Percentiles rank a stretch among this genome's conserved stretches.
These are phyloP conservation scores for Epithele typhae DNA, from an alignment of 768 basidiomycete genomes.

Conservation along the genomic window DNA sequence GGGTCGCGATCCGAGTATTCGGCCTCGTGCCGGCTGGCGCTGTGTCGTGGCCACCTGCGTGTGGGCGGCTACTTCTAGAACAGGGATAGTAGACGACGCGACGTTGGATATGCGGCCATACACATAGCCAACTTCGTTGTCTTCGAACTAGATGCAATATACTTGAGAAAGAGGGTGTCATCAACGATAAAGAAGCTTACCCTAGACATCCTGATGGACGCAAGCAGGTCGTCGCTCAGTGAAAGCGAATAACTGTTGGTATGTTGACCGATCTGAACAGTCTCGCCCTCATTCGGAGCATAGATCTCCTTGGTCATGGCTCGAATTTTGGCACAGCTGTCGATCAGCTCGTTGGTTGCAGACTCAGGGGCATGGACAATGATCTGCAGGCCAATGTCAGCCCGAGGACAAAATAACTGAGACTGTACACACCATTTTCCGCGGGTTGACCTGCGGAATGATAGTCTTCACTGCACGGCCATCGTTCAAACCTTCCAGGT, in stretches of 20 bases:
- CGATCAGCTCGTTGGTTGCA: conserved; percentile 69
- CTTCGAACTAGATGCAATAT: conserved; percentile 69
- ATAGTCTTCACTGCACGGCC: conserved; percentile 97
- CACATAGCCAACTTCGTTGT: conserved; percentile 94
- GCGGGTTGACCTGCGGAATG: conserved; percentile 92
- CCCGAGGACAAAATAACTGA: neutral
- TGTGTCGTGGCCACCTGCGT: neutral
- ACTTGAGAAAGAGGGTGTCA: too few species aligned
- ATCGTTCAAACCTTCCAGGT: conserved; percentile 96
- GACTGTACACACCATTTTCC: conserved; percentile 71
- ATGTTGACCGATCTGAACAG: conserved; percentile 89
- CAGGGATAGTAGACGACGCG: conserved; percentile 84
- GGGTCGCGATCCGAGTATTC: conserved; percentile 61
- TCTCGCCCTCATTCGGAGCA: conserved; percentile 72
- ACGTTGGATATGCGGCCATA: conserved; percentile 83
- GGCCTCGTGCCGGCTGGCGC: conserved; percentile 28
- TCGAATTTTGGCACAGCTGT: conserved; percentile 77
- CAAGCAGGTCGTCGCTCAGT: conserved; percentile 84
- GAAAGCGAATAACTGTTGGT: conserved; percentile 93
- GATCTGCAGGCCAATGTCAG: conserved; percentile 48
- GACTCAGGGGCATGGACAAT: conserved; percentile 73
- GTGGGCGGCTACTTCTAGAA: conserved; percentile 61
- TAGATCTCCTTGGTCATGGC: conserved; percentile 92
- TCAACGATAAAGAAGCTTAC: conserved; percentile 39
- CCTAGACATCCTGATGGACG: conserved; percentile 77